Conservation (phyloP, 2,329 filamentous ascomycete species). For the Xylogone sp. region DNA sequence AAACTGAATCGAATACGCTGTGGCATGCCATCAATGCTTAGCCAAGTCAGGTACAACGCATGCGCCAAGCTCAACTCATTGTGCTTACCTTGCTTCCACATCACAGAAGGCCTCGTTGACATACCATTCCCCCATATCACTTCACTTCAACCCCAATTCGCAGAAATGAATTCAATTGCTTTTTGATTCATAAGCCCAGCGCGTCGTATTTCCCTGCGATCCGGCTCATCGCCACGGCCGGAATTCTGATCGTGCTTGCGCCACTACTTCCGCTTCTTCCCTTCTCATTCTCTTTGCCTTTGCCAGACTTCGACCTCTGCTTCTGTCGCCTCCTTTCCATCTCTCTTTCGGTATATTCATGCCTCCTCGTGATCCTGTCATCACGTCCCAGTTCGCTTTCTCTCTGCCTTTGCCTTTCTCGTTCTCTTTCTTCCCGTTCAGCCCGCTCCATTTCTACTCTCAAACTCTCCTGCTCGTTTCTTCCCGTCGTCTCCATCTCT, state of each 20-base stretch:
- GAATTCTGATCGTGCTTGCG: slow-evolving; percentile 11
- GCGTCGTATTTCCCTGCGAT: slow-evolving; percentile 20
- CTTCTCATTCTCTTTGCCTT: slow-evolving; percentile 3
- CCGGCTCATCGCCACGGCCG: slow-evolving; percentile 15
- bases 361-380: neutral
- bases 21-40: no score
- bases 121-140: no score
- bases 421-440: neutral
- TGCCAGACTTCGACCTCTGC: neutral
- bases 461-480: slow-evolving; percentile 21
- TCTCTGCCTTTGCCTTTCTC: slow-evolving; percentile 1
- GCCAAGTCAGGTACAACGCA: no score
- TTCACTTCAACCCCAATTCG: no score
- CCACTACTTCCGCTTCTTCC: slow-evolving; percentile 5
- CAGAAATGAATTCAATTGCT: no score
- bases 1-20: no score
- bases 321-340: slow-evolving; percentile 4
- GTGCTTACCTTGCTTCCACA: no score
- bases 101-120: no score
- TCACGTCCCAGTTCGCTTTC: slow-evolving; percentile 7
- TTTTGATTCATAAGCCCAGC: slow-evolving; percentile 14
- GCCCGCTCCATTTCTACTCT: slow-evolving; percentile 3
- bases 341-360: neutral
- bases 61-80: no score
- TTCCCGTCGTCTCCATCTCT: slow-evolving; percentile 20